phyloP scores from a whole-genome alignment of 2,329 filamentous ascomycete species.

The Pseudogymnoascus sp. region DNA sequence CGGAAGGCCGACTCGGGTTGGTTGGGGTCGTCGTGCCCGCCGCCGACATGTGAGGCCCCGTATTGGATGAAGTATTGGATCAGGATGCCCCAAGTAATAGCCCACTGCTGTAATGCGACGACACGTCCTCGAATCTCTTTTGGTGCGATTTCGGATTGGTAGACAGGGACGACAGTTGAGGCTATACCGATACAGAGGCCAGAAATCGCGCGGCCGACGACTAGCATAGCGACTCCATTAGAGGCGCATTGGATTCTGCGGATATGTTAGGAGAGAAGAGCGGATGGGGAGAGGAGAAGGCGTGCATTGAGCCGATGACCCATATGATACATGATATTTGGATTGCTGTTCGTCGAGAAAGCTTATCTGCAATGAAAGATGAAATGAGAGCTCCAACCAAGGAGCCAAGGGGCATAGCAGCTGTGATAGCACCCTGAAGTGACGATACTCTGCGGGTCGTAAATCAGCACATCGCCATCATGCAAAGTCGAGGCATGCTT shows the following conservation, averaged over 20 bases:
- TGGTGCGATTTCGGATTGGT: conserved; percentile 57
- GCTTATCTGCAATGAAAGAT: conserved; percentile 45
- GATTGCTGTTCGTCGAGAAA: conserved; percentile 38
- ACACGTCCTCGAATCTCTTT: conserved; percentile 50
- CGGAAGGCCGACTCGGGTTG: conserved; percentile 48
- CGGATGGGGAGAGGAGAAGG: neutral
- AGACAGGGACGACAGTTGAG: conserved; percentile 58
- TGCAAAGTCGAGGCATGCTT: neutral
- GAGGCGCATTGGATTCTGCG: conserved; percentile 48
- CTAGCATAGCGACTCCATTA: conserved; percentile 60
- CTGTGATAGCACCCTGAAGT: conserved; percentile 62
- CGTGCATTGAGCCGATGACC: conserved; percentile 35
- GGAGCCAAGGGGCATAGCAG: conserved; percentile 65
- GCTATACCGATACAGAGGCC: conserved; percentile 67
- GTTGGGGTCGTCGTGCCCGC: conserved; percentile 39
- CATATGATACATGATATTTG: conserved; percentile 40
- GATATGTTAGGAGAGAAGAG: neutral
- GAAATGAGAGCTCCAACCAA: conserved; percentile 52
- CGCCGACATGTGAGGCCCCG: conserved; percentile 46
- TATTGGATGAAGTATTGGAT: conserved; percentile 62
- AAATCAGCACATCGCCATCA: neutral
- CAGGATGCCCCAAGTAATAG: conserved; percentile 61
- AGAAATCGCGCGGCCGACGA: conserved; percentile 61
- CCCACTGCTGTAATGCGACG: conserved; percentile 60
- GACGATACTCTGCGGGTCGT: conserved; percentile 29